Conservation (phyloP, 2,329 filamentous ascomycete species). For the Fonsecaea multimorphosa region DNA sequence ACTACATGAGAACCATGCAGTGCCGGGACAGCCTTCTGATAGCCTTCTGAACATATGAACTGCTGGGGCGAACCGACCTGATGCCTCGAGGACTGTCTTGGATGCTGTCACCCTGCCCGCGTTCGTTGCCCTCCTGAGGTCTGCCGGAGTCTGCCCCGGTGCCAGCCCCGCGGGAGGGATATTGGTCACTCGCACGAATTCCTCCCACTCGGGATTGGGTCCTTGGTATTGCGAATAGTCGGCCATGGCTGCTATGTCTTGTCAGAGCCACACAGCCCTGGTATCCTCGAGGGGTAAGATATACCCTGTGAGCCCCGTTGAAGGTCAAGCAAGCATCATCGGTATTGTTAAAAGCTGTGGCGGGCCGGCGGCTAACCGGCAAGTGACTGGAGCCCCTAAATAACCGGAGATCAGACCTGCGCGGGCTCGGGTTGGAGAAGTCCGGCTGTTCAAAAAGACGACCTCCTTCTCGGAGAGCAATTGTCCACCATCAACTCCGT, state of each 20-base stretch:
- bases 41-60: neutral
- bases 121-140: neutral
- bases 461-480: neutral
- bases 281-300: neutral
- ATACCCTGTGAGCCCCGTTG: neutral
- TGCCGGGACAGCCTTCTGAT: neutral
- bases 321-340: neutral
- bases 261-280: neutral
- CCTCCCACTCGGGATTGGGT: slow-evolving; percentile 1
- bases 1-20: neutral
- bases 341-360: neutral
- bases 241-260: neutral
- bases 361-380: neutral
- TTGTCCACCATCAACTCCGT: neutral
- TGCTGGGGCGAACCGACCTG: neutral
- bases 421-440: neutral
- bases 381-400: neutral
- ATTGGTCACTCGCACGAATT: neutral
- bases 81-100: neutral
- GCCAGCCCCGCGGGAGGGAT: neutral
- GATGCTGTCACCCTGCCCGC: neutral
- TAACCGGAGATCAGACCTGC: neutral
- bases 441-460: neutral
- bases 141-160: neutral
- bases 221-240: slow-evolving; percentile 1